Evolutionary conservation across 2,329 filamentous ascomycete genomes (phyloP).

Genomic region (Pyrenophora teres): DNA sequence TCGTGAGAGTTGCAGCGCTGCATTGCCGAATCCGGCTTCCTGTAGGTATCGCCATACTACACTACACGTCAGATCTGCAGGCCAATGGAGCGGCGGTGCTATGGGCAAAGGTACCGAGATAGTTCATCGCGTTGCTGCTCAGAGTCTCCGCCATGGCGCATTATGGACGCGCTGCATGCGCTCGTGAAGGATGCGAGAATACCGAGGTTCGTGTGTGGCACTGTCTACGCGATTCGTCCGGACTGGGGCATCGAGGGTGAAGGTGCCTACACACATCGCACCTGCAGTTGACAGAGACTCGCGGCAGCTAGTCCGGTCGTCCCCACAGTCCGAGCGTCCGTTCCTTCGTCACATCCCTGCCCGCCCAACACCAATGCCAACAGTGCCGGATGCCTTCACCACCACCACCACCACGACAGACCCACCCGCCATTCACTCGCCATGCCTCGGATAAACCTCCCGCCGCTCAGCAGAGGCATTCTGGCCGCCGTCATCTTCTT

Average conservation of each 20-base stretch:
- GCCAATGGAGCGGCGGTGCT: conserved; percentile 2
- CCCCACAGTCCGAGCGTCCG: conserved; percentile 12
- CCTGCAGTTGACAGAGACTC: not conserved
- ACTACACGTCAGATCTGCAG: conserved; percentile 14
- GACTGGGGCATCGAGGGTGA: not conserved
- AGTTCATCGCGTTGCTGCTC: conserved; percentile 68
- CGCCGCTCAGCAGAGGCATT: conserved; percentile 83
- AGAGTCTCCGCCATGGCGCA: conserved; percentile 53
- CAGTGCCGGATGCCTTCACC: not conserved
- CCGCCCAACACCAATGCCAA: not conserved
- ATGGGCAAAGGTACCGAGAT: conserved; percentile 50
- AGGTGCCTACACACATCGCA: conserved; percentile 5
- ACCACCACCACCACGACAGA: not conserved
- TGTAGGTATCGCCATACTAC: conserved; percentile 64
- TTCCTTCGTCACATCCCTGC: conserved; percentile 4
- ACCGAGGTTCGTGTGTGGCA: not conserved
- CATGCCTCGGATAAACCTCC: conserved; percentile 89
- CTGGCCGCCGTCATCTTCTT: conserved; percentile 76
- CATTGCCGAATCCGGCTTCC: conserved; percentile 58
- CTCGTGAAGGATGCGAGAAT: not conserved
- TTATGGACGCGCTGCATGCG: conserved; percentile 28
- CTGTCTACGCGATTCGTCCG: conserved; percentile 4
- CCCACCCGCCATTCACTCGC: conserved; percentile 10
- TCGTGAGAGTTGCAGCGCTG: conserved; percentile 63
- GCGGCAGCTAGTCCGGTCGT: conserved; percentile 2